Base-by-base conservation (phyloP, 2,329 filamentous ascomycete genomes). In the Zasmidium citrigriseum region DNA sequence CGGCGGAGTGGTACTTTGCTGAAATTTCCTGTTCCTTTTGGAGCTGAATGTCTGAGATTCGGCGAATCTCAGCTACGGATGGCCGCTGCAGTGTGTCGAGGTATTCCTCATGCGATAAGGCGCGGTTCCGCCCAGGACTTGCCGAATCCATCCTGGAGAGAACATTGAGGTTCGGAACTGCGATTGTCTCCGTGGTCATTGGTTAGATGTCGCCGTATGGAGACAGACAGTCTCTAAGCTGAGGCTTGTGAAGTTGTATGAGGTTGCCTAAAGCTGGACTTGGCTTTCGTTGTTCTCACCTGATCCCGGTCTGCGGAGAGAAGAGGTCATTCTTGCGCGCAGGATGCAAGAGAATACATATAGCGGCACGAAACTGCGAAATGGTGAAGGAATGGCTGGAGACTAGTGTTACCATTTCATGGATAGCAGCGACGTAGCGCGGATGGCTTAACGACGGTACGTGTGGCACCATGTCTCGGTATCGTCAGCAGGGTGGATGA, bases 21-120 rank as follows among this genome's bases (percentile, higher is more conserved):
- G 61, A 46, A 5, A 68, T 67, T 23, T 64, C 62, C 20, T 54
- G 41, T 61, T 70, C 69, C 45, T 65, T 67, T 3, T 54, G 53
- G 4, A 60, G n/a, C 41, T 71, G 69, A 3, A 67, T 61, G 12
- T 66, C 60, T 1, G 62, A 58, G 11, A 71, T 72, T 16, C 63
- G 67, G 25, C 54, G 50, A 1, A 59, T 48, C 27, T 69, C 63
- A 4, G 45, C 57, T 7, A 52, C 38, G 10, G 62, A 57, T 16
- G 69, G 69, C 21, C 44, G 52, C 16, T 55, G 54, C 16, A 72
- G 57, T 3, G 55, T 61, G 27, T 66, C 59, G 1, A 72, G 57
- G 58, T 72, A 72, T 41, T 67, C 57, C 38, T 63, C 46, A 38
- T 66, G 68, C 12, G 65, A 66, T 5, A 60, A 44, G n/a, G 59